Conservation (phyloP, 306 rosid genomes). For the Cucumis cinereus region DNA sequence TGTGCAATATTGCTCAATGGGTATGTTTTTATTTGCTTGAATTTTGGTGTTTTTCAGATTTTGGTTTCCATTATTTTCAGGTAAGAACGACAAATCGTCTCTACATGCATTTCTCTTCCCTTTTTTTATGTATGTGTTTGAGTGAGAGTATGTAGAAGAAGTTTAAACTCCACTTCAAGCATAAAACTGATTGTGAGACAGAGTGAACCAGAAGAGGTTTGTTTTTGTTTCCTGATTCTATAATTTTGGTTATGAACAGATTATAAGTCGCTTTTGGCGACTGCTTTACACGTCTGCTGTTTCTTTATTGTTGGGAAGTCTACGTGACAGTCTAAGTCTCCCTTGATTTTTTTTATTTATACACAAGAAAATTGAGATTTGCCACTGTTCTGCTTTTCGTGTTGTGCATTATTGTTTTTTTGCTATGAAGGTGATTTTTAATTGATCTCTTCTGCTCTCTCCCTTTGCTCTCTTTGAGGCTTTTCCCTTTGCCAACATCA, state of each 20-base stretch:
- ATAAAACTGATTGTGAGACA: not conserved
- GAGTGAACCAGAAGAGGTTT: not conserved
- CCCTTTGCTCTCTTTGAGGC: slow-evolving; percentile 15
- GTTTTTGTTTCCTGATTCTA: not conserved
- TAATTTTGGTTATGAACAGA: not conserved
- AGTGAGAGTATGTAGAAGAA: not conserved
- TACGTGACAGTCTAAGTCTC: not conserved
- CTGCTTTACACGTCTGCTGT: slow-evolving; percentile 10
- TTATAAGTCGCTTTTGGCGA: not conserved
- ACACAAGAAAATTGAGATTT: not conserved
- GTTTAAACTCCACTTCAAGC: not conserved
- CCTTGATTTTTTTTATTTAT: not conserved
- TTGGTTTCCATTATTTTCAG: not conserved
- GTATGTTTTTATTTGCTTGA: slow-evolving; percentile 6
- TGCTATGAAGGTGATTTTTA: not conserved
- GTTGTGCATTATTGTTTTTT: not conserved
- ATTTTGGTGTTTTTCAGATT: not conserved
- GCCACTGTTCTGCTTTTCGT: not conserved
- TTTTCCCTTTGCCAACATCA: slow-evolving; percentile 47
- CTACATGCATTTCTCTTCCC: not conserved
- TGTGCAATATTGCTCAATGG: not conserved
- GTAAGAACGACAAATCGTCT: not conserved
- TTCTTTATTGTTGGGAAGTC: not conserved
- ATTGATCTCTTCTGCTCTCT: slow-evolving; percentile 1
- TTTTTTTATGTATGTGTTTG: not conserved